These are phyloP conservation scores for Yamadazyma triangularis DNA, from an alignment of 1,139 yeast genomes.

Conservation along the genomic window DNA sequence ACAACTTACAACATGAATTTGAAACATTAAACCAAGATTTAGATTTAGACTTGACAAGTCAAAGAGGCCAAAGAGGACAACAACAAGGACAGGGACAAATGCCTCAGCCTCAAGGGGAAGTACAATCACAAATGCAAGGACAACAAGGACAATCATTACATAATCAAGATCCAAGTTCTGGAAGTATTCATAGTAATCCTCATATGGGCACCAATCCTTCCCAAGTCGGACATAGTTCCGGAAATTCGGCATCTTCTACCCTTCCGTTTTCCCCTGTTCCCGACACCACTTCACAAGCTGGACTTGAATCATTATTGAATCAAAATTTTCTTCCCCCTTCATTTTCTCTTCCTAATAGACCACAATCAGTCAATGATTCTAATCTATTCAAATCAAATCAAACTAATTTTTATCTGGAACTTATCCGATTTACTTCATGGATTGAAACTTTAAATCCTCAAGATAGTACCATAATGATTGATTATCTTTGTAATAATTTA, in stretches of 20 bases:
- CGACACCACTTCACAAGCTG: conserved; percentile 14
- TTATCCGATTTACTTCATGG: conserved; percentile 58
- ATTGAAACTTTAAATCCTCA: conserved; percentile 50
- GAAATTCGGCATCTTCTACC: background rate
- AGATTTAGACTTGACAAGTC: conserved; percentile 36
- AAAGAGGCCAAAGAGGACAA: conserved; percentile 12
- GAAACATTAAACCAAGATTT: conserved; percentile 45
- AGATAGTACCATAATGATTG: conserved; percentile 57
- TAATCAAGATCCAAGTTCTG: too few relatives aligned
- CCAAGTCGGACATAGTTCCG: conserved; percentile 3
- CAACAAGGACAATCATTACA: too few relatives aligned
- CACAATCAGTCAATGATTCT: conserved; percentile 43
- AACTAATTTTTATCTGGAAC: conserved; percentile 33
- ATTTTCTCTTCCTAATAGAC: conserved; percentile 33
- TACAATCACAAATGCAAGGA: too few relatives aligned
- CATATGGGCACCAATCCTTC: too few relatives aligned
- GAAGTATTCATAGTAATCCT: too few relatives aligned
- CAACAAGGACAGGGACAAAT: too few relatives aligned
- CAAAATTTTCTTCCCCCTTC: conserved; percentile 17
- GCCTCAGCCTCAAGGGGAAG: too few relatives aligned
- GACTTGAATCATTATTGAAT: conserved; percentile 16
- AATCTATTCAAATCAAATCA: conserved; percentile 16
- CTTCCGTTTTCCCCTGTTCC: conserved; percentile 8
- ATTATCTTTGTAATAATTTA: conserved; percentile 49
- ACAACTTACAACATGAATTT: conserved; percentile 44